phyloP scores from a whole-genome alignment of 371 early-diverging fungal species.

The Batkoa obscura region DNA sequence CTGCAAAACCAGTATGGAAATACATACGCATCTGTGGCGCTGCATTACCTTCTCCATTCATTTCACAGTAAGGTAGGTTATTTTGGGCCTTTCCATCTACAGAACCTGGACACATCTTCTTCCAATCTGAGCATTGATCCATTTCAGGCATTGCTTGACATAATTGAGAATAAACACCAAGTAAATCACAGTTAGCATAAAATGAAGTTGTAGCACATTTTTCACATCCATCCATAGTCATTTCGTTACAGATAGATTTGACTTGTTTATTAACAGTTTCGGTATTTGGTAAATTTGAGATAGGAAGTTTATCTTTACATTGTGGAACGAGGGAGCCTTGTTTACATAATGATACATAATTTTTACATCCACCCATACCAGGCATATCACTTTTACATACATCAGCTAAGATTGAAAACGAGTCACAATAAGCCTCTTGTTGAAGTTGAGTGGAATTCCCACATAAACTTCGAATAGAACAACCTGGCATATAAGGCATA shows the following conservation, averaged over 20 bases:
- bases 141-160: slow-evolving; percentile 37
- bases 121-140: slow-evolving; percentile 27
- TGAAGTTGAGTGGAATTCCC: slow-evolving; percentile 8
- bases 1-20: slow-evolving; percentile 29
- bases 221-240: slow-evolving; percentile 40
- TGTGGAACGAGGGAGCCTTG: slow-evolving; percentile 14
- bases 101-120: slow-evolving; percentile 18
- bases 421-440: slow-evolving; percentile 22
- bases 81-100: slow-evolving; percentile 1
- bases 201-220: slow-evolving; percentile 14
- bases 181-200: slow-evolving; percentile 17
- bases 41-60: slow-evolving; percentile 10
- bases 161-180: slow-evolving; percentile 20
- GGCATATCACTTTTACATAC: slow-evolving; percentile 36
- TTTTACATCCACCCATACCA: slow-evolving; percentile 22
- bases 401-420: slow-evolving; percentile 29
- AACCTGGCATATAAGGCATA: slow-evolving; percentile 34
- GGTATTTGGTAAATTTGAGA: slow-evolving; percentile 26
- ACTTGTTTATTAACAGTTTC: slow-evolving; percentile 20
- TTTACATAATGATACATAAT: slow-evolving; percentile 4
- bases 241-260: slow-evolving; percentile 28
- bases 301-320: slow-evolving; percentile 19
- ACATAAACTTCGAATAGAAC: slow-evolving; percentile 20
- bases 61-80: slow-evolving; percentile 1
- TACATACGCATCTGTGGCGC: slow-evolving; percentile 40